Conservation (phyloP, 805 yeast species). For the Nakazawaea laoshanensis region DNA sequence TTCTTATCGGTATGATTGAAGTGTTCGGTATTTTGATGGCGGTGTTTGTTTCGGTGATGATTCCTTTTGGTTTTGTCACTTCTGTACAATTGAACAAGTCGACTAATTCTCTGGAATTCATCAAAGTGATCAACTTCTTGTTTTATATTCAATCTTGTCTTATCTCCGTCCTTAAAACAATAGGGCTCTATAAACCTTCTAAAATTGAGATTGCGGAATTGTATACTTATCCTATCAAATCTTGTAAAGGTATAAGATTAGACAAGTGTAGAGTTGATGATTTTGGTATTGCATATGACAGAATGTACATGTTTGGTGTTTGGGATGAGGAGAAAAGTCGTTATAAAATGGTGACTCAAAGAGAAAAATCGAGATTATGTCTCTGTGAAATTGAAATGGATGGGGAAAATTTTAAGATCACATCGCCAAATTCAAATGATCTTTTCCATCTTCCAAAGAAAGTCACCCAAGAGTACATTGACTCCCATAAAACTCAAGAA, state of each 20-base stretch:
- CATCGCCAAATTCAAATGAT: no score
- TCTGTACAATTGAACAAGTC: no score
- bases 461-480: not conserved
- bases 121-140: no score
- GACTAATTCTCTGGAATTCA: no score
- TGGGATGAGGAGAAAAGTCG: constrained; percentile 11
- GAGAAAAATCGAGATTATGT: constrained; percentile 12
- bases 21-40: no score
- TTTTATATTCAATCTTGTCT: no score
- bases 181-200: no score
- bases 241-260: constrained; percentile 19
- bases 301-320: constrained; percentile 18
- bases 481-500: not conserved
- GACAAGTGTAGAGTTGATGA: constrained; percentile 18
- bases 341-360: constrained; percentile 14
- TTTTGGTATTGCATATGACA: constrained; percentile 21
- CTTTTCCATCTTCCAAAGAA: constrained; percentile 7
- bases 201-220: not conserved
- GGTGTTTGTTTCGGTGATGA: no score
- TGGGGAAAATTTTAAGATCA: no score
- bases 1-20: no score
- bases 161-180: no score
- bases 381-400: constrained; percentile 12
- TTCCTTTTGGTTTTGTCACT: no score
- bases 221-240: not conserved